Evolutionary conservation across 2,329 filamentous ascomycete species (phyloP).

Genomic region (Corynespora cassiicola): DNA sequence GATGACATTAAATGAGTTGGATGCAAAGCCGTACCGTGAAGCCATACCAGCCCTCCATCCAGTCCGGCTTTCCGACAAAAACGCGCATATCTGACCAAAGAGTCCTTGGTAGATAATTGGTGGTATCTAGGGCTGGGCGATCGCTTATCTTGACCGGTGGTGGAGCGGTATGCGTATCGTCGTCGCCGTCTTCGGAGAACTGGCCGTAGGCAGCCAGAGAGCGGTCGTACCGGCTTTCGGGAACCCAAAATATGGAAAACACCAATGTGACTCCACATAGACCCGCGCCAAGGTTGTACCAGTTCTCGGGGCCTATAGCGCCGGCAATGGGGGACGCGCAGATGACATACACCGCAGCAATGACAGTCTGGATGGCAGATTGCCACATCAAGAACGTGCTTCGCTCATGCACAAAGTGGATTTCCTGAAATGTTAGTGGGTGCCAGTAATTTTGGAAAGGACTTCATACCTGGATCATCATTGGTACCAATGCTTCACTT

Average conservation of each 20-base stretch:
- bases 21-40: slow-evolving; percentile 18
- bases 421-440: no score
- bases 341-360: slow-evolving; percentile 47
- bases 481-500: slow-evolving; percentile 51
- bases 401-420: slow-evolving; percentile 55
- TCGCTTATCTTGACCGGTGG: slow-evolving; percentile 17
- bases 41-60: slow-evolving; percentile 38
- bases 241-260: slow-evolving; percentile 48
- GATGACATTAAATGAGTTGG: neutral
- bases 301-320: slow-evolving; percentile 49
- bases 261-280: slow-evolving; percentile 43
- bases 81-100: slow-evolving; percentile 47
- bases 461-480: slow-evolving; percentile 46
- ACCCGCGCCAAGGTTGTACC: slow-evolving; percentile 52
- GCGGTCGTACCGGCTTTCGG: slow-evolving; percentile 53
- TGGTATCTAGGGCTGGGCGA: slow-evolving; percentile 42
- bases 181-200: slow-evolving; percentile 29
- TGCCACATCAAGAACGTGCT: slow-evolving; percentile 51
- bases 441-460: no score
- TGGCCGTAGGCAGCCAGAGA: slow-evolving; percentile 42
- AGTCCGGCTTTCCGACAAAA: slow-evolving; percentile 49
- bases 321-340: slow-evolving; percentile 52
- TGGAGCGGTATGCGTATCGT: slow-evolving; percentile 22
- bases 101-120: slow-evolving; percentile 46
- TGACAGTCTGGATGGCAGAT: slow-evolving; percentile 48